Evolutionary conservation across 2,329 filamentous ascomycete genomes (phyloP).

Genomic region (Atkinsonella texensis): DNA sequence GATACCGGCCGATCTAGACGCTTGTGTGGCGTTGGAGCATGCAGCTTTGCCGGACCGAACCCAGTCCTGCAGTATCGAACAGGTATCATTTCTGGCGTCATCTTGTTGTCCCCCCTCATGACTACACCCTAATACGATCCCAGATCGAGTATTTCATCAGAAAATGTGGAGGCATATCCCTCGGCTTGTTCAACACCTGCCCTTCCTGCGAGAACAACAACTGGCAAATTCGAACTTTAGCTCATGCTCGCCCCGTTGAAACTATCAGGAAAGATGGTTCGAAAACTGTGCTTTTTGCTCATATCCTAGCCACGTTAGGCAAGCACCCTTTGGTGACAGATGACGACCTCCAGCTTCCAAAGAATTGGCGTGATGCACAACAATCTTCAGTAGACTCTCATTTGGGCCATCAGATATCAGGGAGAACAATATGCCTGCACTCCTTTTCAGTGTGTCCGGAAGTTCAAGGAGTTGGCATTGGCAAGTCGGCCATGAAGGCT

Average conservation of each 20-base stretch:
- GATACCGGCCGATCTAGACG: slow-evolving; percentile 51
- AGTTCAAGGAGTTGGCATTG: slow-evolving; percentile 63
- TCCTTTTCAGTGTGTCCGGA: slow-evolving; percentile 69
- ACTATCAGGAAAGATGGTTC: slow-evolving; percentile 22
- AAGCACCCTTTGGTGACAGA: slow-evolving; percentile 40
- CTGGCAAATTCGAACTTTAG: slow-evolving; percentile 37
- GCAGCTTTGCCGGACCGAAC: slow-evolving; percentile 40
- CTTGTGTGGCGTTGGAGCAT: slow-evolving; percentile 21
- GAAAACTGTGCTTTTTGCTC: slow-evolving; percentile 55
- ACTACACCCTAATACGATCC: slow-evolving; percentile 1
- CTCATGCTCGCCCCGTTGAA: slow-evolving; percentile 44
- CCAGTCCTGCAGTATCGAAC: slow-evolving; percentile 38
- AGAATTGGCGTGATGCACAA: slow-evolving; percentile 47
- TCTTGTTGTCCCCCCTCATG: background rate
- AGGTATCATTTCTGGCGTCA: slow-evolving; percentile 27
- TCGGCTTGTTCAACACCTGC: slow-evolving; percentile 67
- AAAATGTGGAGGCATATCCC: slow-evolving; percentile 47
- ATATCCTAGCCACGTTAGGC: slow-evolving; percentile 66
- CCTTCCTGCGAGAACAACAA: slow-evolving; percentile 32
- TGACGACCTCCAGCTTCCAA: slow-evolving; percentile 58
- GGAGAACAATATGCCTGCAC: slow-evolving; percentile 68
- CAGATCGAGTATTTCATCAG: slow-evolving; percentile 15
- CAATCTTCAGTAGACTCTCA: slow-evolving; percentile 26
- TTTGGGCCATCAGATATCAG: slow-evolving; percentile 57
- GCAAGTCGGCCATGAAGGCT: slow-evolving; percentile 48